phyloP scores from a whole-genome alignment of 2,329 filamentous ascomycete species.

The Sarocladiaceae sp. region DNA sequence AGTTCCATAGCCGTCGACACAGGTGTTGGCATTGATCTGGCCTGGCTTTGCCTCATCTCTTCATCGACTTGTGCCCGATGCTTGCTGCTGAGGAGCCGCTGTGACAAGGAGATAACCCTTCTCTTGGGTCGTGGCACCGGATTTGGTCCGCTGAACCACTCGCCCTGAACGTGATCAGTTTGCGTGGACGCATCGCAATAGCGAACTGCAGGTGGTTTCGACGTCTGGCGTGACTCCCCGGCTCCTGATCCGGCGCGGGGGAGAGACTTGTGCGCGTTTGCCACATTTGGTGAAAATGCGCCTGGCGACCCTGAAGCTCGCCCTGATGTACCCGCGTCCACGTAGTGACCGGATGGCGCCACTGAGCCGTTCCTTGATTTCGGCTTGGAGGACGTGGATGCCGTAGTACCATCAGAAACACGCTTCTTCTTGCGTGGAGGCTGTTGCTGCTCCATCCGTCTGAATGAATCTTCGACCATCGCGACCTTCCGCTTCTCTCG shows the following conservation, averaged over 20 bases:
- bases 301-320: constrained; percentile 45
- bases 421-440: constrained; percentile 57
- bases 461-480: constrained; percentile 58
- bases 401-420: constrained; percentile 44
- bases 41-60: constrained; percentile 26
- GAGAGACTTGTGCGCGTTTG: constrained; percentile 29
- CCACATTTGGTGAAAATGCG: constrained; percentile 25
- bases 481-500: constrained; percentile 62
- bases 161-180: constrained; percentile 47
- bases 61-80: constrained; percentile 36
- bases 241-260: constrained; percentile 20
- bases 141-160: constrained; percentile 41
- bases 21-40: constrained; percentile 15
- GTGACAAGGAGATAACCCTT: constrained; percentile 46
- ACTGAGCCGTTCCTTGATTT: constrained; percentile 33
- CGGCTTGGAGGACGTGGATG: constrained; percentile 28
- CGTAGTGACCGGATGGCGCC: constrained; percentile 34
- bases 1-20: constrained; percentile 32
- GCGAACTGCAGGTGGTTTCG: constrained; percentile 30
- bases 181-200: constrained; percentile 49
- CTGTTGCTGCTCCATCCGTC: constrained; percentile 53
- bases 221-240: constrained; percentile 29
- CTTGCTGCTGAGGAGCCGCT: constrained; percentile 44
- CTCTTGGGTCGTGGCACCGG: constrained; percentile 35
- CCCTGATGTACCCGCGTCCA: constrained; percentile 46